A percentile compares a stretch with the other conserved stretches of the same genome.
phyloP scores from a whole-genome alignment of 345 rosid species.

The Heritiera fomes region DNA sequence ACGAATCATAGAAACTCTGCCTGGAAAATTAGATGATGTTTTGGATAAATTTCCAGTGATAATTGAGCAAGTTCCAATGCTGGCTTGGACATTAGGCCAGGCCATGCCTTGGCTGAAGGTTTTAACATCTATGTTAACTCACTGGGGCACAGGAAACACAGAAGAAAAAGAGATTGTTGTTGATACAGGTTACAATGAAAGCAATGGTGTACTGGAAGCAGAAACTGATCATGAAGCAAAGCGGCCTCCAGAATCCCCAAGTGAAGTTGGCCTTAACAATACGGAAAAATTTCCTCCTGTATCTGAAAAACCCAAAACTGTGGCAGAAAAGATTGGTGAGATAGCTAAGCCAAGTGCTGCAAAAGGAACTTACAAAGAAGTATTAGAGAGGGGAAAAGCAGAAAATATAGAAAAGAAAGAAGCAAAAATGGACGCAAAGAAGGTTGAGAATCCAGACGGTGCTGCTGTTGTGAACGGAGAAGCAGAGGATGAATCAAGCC shows the following conservation, averaged over 20 bases:
- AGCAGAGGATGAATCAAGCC: slow-evolving; percentile 25
- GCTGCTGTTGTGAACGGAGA: not conserved
- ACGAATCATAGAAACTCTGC: slow-evolving; percentile 44
- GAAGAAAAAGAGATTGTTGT: slow-evolving; percentile 57
- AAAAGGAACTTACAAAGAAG: slow-evolving; percentile 51
- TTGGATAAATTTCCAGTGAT: slow-evolving; percentile 31
- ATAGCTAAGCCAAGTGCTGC: not conserved
- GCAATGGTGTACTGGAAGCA: slow-evolving; percentile 22
- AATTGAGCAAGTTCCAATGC: slow-evolving; percentile 35
- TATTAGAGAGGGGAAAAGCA: slow-evolving; percentile 43
- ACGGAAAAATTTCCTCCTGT: not conserved
- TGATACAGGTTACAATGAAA: slow-evolving; percentile 35
- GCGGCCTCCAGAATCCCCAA: not conserved
- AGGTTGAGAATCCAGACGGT: too few species aligned
- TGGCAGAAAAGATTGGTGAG: not conserved
- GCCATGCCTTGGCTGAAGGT: slow-evolving; percentile 45
- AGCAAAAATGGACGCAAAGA: not conserved
- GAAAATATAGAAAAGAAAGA: slow-evolving; percentile 15
- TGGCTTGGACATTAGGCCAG: slow-evolving; percentile 35
- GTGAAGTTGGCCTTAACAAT: not conserved
- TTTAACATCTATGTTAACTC: slow-evolving; percentile 23
- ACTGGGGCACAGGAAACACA: slow-evolving; percentile 34
- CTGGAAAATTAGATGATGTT: slow-evolving; percentile 44
- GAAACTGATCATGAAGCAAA: slow-evolving; percentile 15
- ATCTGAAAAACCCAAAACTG: not conserved